Percentiles rank a stretch among this genome's conserved stretches.
phyloP scores from a whole-genome alignment of 2,329 filamentous ascomycete genomes.

The Coniochaeta hoffmannii region DNA sequence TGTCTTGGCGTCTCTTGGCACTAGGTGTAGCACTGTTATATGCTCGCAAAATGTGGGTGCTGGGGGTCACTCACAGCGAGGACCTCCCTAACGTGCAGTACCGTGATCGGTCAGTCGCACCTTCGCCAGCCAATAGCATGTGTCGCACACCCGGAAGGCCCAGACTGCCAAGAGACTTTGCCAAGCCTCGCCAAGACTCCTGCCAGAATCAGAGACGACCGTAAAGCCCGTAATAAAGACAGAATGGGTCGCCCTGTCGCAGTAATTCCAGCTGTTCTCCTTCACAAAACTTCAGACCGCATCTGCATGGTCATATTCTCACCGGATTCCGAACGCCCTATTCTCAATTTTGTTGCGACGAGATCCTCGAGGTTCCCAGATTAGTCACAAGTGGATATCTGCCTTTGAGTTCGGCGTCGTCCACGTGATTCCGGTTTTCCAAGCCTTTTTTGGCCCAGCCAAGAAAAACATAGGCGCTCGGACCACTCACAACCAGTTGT shows the following conservation, averaged over 20 bases:
- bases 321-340: neutral
- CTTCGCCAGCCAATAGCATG: conserved; percentile 14
- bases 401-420: neutral
- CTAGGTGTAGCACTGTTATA: conserved; percentile 14
- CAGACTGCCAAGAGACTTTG: conserved; percentile 24
- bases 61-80: neutral
- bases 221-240: conserved; percentile 20
- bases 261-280: conserved; percentile 10
- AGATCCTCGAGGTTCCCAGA: neutral
- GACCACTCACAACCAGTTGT: neutral
- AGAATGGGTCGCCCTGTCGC: conserved; percentile 6
- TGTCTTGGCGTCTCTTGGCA: conserved; percentile 21
- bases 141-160: conserved; percentile 10
- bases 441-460: neutral
- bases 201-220: neutral
- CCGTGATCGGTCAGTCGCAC: conserved; percentile 10
- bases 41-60: neutral
- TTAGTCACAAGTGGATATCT: neutral
- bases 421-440: neutral
- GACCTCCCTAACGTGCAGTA: conserved; percentile 11
- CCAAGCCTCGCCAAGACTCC: conserved; percentile 15
- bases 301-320: neutral
- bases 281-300: conserved; percentile 14
- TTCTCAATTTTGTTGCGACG: neutral
- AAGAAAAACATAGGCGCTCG: neutral